Evolutionary conservation across 805 yeast genomes (phyloP), one percentile per base, ranked within the genome.

Genomic region (Pichia thaimueangensis): DNA sequence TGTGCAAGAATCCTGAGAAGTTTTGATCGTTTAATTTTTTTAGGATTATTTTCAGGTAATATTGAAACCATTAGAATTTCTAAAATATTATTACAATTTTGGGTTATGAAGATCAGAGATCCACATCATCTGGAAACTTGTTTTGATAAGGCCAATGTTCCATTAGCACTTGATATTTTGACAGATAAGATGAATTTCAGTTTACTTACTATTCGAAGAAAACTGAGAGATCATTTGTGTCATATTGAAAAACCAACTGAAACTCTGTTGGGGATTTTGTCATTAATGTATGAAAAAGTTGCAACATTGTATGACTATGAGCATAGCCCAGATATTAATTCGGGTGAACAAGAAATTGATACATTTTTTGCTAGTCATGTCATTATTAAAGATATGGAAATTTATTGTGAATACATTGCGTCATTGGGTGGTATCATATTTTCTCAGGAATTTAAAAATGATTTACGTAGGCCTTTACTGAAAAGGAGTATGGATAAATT

Each of bases 361-460:
- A 32, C 34, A 6, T 42, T 37, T 17, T 41, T 39, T 35, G 9
- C 31, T 12, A 10, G 12, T 8, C 37, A 36, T 31, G 42, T 16
- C 29, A 32, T 17, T n/a, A 42, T 31, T 31, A 50, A 47, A 11
- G 48, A 42, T 20, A 38, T 51, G 10, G 61, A 55, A 43, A 82
- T 80, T 54, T 80, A 73, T 55, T 79, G 87, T 2, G 93, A 91
- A 8, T 78, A 81, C 46, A 59, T 86, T 46, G 86, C 87, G 2
- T 76, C 87, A 0, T 64, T 82, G 0, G 74, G 86, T 38, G 87
- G 94, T 34, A 69, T 80, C 13, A 73, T 82, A 43, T 56, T 81
- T 20, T 51, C 63, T 6, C 55, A 57, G 3, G 55, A 51, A 4
- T 54, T 60, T 41, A 45, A 38, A 4, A 43, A 49, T 17, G 60